Conservation (phyloP, 805 yeast genomes). For the Zygosaccharomyces pseudorouxii region DNA sequence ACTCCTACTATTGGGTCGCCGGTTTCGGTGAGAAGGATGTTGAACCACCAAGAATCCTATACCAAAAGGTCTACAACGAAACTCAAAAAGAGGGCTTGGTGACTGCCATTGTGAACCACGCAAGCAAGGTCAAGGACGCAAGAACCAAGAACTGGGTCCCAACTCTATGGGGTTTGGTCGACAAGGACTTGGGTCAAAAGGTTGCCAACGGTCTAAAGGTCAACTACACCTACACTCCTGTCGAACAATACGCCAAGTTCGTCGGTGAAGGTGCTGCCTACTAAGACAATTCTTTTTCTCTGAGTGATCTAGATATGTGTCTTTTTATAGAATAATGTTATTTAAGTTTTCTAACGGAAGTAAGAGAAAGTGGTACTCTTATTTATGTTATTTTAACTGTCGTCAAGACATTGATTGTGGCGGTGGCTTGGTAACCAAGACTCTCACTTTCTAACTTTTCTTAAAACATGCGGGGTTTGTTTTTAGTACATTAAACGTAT, state of each 20-base stretch:
- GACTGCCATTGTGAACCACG: constrained; percentile 39
- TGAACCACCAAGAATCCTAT: constrained; percentile 45
- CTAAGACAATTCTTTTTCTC: not conserved
- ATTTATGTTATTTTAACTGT: no score
- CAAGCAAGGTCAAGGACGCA: constrained; percentile 32
- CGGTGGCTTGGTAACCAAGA: no score
- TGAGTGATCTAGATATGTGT: no score
- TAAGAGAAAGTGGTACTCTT: no score
- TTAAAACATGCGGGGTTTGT: no score
- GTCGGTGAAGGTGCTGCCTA: not conserved
- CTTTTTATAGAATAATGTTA: no score
- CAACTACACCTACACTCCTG: not conserved
- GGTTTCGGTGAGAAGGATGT: constrained; percentile 43
- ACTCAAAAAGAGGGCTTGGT: constrained; percentile 36
- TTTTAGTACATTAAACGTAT: no score
- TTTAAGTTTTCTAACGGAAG: no score
- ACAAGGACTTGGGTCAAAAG: constrained; percentile 38
- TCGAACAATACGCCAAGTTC: not conserved
- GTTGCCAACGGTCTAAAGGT: constrained; percentile 39
- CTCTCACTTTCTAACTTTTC: no score
- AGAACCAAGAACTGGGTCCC: constrained; percentile 38
- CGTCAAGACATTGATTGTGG: no score
- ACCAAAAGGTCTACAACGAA: constrained; percentile 38
- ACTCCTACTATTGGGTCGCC: constrained; percentile 10
- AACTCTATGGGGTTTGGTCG: constrained; percentile 41